Conservation (phyloP, 1,139 yeast genomes). For the Saccharomyces hybrid region DNA sequence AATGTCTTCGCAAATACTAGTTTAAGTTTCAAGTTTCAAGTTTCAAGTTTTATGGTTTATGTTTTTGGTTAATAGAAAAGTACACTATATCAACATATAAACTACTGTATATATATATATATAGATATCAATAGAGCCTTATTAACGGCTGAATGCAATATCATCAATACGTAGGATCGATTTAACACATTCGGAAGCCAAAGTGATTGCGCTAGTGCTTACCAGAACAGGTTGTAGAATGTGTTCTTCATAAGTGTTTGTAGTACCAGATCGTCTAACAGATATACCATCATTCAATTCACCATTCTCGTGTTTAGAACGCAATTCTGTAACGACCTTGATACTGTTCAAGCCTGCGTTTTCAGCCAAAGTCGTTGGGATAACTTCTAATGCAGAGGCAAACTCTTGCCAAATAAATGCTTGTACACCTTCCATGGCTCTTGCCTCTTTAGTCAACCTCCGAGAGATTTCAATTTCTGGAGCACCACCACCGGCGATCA, state of each 20-base stretch:
- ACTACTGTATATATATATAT: background rate
- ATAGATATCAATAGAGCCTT: background rate
- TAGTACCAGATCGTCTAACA: conserved; percentile 87
- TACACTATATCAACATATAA: background rate
- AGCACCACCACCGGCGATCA: conserved; percentile 99
- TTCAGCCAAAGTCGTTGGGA: conserved; percentile 95
- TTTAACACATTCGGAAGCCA: conserved; percentile 95
- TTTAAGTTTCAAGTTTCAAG: background rate
- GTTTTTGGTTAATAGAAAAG: background rate
- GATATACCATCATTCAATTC: conserved; percentile 91
- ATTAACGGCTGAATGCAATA: conserved; percentile 69
- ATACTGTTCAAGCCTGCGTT: conserved; percentile 96
- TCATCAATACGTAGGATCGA: conserved; percentile 94
- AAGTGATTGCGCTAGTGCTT: conserved; percentile 83
- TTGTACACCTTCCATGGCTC: conserved; percentile 78
- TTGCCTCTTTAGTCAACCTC: conserved; percentile 68
- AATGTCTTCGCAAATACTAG: background rate
- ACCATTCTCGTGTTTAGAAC: conserved; percentile 87
- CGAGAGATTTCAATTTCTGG: conserved; percentile 94
- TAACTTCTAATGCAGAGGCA: conserved; percentile 91
- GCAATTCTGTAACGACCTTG: conserved; percentile 88
- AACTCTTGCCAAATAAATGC: conserved; percentile 93
- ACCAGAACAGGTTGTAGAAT: conserved; percentile 95
- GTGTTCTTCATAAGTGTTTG: conserved; percentile 87
- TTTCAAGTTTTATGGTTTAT: background rate